These are phyloP conservation scores for Venturia pyrina DNA, from an alignment of 2,329 filamentous ascomycete species.

Conservation along the genomic window DNA sequence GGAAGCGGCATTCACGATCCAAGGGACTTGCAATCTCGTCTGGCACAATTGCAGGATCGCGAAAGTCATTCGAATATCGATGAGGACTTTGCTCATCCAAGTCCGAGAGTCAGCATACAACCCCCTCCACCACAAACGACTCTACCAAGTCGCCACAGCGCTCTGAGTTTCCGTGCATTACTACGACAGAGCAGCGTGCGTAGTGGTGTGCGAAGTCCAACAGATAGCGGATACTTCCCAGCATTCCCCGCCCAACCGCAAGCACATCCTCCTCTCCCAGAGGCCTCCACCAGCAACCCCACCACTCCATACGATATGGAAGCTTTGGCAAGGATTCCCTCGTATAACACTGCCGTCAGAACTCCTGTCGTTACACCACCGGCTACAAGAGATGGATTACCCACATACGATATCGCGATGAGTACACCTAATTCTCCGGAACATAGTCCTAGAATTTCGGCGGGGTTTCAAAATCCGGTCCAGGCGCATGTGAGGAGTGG, in stretches of 20 bases:
- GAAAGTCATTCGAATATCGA: constrained; percentile 27
- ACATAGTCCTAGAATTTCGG: background rate
- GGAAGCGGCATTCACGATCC: background rate
- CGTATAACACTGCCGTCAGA: constrained; percentile 40
- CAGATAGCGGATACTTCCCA: constrained; percentile 1
- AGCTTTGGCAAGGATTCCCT: constrained; percentile 38
- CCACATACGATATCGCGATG: constrained; percentile 9
- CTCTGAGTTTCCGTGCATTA: constrained; percentile 1
- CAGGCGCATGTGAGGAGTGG: constrained; percentile 1
- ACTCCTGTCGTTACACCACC: constrained; percentile 16
- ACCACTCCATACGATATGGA: constrained; percentile 33
- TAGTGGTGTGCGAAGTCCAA: background rate
- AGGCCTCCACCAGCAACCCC: background rate
- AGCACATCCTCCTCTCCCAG: background rate
- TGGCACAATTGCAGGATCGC: constrained; percentile 9
- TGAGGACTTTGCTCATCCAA: constrained; percentile 10
- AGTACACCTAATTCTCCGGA: constrained; percentile 8
- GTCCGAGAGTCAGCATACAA: background rate
- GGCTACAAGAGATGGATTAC: background rate
- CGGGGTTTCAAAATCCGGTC: background rate
- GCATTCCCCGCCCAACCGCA: constrained; percentile 1
- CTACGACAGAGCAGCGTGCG: background rate
- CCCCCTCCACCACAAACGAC: background rate
- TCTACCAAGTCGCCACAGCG: background rate
- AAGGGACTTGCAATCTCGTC: constrained; percentile 1